phyloP scores from a whole-genome alignment of 2,329 filamentous ascomycete genomes.

The Colletotrichum lini region DNA sequence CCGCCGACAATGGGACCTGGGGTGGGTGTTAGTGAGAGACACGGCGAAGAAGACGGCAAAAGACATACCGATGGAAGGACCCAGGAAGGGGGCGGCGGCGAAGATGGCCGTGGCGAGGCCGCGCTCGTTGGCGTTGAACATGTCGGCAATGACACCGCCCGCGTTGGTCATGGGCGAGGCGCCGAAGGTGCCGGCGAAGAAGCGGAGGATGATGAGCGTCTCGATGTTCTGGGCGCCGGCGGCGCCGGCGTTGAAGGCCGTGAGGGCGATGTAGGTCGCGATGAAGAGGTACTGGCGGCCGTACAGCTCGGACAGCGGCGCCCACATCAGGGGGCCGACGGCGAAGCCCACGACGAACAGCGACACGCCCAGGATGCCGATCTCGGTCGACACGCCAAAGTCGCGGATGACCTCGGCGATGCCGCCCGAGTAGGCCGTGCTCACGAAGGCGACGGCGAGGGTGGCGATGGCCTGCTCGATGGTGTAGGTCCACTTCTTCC shows the following conservation, averaged over 20 bases:
- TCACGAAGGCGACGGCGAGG: constrained; percentile 75
- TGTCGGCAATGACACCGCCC: constrained; percentile 74
- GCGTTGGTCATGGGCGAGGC: constrained; percentile 74
- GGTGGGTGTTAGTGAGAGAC: constrained; percentile 77
- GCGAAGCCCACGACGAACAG: constrained; percentile 65
- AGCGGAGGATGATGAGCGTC: constrained; percentile 73
- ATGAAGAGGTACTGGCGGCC: constrained; percentile 73
- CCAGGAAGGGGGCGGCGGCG: constrained; percentile 76
- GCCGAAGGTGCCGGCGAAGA: constrained; percentile 75
- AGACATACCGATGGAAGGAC: constrained; percentile 72
- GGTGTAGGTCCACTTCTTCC: constrained; percentile 75
- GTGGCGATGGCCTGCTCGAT: constrained; percentile 72
- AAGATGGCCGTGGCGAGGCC: constrained; percentile 75
- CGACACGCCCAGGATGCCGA: constrained; percentile 62
- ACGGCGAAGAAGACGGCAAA: constrained; percentile 74
- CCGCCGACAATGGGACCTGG: constrained; percentile 76
- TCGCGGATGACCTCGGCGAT: constrained; percentile 64
- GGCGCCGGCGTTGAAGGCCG: constrained; percentile 73
- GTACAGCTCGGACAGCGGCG: constrained; percentile 74
- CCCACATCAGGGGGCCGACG: constrained; percentile 75
- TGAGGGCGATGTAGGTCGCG: constrained; percentile 68
- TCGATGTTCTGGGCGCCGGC: constrained; percentile 70
- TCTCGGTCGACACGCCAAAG: constrained; percentile 63
- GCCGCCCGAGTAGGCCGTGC: constrained; percentile 72
- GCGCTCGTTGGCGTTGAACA: constrained; percentile 67